phyloP scores from a whole-genome alignment of 108 stramenopile genomes.

The Fistulifera solaris region DNA sequence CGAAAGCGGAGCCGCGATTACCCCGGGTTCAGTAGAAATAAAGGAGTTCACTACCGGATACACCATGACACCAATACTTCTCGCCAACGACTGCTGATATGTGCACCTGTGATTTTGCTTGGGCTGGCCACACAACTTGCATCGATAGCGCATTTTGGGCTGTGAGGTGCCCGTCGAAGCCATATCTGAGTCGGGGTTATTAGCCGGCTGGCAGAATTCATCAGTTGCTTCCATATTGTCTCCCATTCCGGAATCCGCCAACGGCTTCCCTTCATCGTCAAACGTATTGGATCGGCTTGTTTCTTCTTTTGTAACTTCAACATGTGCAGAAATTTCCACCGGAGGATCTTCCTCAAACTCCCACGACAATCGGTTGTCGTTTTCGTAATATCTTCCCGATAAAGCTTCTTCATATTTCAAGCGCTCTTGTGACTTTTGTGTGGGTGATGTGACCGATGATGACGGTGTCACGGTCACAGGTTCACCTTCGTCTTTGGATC shows the following conservation, averaged over 20 bases:
- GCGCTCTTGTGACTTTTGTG: neutral
- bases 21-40: constrained; percentile 59
- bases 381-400: constrained; percentile 66
- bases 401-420: constrained; percentile 45
- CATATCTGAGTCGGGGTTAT: constrained; percentile 3
- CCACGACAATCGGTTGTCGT: constrained; percentile 73
- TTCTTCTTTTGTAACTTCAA: constrained; percentile 7
- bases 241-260: neutral
- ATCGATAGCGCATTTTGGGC: constrained; percentile 57
- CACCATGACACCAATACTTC: constrained; percentile 68
- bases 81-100: constrained; percentile 46
- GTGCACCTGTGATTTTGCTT: constrained; percentile 75
- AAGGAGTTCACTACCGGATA: constrained; percentile 73
- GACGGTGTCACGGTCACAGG: constrained; percentile 32
- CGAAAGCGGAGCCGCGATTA: constrained; percentile 46
- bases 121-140: constrained; percentile 71
- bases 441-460: constrained; percentile 17
- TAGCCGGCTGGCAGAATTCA: neutral
- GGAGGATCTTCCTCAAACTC: constrained; percentile 70
- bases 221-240: neutral
- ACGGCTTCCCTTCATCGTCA: constrained; percentile 2
- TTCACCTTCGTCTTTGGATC: constrained; percentile 11
- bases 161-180: neutral
- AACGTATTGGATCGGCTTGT: constrained; percentile 11
- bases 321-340: constrained; percentile 24